Percentiles rank a stretch among this genome's conserved stretches.
phyloP scores from a whole-genome alignment of 768 basidiomycete species.

The Tricholoma bakamatsutake region DNA sequence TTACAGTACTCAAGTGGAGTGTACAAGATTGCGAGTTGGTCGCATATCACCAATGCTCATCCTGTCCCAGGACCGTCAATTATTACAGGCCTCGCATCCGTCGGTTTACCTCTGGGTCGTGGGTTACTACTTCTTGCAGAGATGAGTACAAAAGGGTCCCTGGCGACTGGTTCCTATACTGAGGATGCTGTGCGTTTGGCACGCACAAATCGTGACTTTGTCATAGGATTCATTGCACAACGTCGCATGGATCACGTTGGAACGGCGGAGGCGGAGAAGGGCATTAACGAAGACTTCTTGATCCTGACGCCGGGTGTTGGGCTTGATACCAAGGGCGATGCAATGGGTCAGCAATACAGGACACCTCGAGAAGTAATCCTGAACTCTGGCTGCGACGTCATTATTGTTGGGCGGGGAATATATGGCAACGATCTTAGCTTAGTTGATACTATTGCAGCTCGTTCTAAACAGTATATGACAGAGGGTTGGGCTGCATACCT shows the following conservation, averaged over 20 bases:
- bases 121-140: slow-evolving; percentile 91
- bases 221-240: slow-evolving; percentile 95
- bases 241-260: slow-evolving; percentile 71
- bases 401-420: slow-evolving; percentile 95
- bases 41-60: slow-evolving; percentile 97
- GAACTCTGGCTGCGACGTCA: slow-evolving; percentile 86
- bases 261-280: slow-evolving; percentile 22
- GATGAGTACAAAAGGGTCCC: slow-evolving; percentile 89
- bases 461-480: slow-evolving; percentile 78
- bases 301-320: slow-evolving; percentile 92
- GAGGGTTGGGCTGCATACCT: slow-evolving; percentile 93
- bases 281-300: slow-evolving; percentile 68
- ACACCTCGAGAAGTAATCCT: slow-evolving; percentile 81
- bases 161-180: slow-evolving; percentile 82
- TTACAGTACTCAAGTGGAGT: slow-evolving; percentile 92
- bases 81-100: slow-evolving; percentile 79
- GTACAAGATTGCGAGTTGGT: slow-evolving; percentile 92
- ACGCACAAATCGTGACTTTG: slow-evolving; percentile 72
- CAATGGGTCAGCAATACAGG: slow-evolving; percentile 92
- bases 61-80: slow-evolving; percentile 94
- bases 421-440: slow-evolving; percentile 59
- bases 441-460: slow-evolving; percentile 41
- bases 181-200: slow-evolving; percentile 86
- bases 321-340: slow-evolving; percentile 71
- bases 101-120: slow-evolving; percentile 79